A percentile compares a stretch with the other conserved stretches of the same genome.
Conservation (phyloP, 768 basidiomycete species). For the Kwoniella botswanensis region DNA sequence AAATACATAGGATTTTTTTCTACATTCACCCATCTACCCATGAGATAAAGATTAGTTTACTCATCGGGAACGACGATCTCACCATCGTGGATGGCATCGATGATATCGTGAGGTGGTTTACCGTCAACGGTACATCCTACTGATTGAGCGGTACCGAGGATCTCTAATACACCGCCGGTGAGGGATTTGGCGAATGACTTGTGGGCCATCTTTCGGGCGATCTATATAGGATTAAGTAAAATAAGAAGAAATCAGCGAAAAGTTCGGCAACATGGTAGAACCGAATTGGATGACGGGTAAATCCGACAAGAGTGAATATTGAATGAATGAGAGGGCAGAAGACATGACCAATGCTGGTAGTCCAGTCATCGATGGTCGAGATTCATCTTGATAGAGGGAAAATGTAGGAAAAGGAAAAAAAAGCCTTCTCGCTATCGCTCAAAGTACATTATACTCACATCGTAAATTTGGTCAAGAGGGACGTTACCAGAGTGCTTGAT, state of each 20-base stretch:
- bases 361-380: no score
- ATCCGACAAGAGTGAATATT: no score
- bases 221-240: constrained; percentile 53
- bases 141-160: constrained; percentile 95
- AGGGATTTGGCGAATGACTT: constrained; percentile 94
- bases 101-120: constrained; percentile 87
- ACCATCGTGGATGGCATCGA: constrained; percentile 67
- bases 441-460: constrained; percentile 56
- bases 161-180: constrained; percentile 91
- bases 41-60: constrained; percentile 36
- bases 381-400: no score
- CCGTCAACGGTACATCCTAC: constrained; percentile 97
- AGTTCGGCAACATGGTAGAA: no score
- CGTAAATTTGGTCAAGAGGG: constrained; percentile 86
- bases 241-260: no score
- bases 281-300: no score
- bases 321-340: no score
- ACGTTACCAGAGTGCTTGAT: constrained; percentile 98
- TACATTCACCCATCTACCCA: neutral
- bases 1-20: neutral
- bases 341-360: no score
- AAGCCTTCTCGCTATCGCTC: neutral
- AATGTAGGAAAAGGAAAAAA: neutral
- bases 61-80: constrained; percentile 60
- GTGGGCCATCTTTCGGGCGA: constrained; percentile 92